phyloP scores from a whole-genome alignment of 2,329 filamentous ascomycete species.

The Thielaviopsis cerberus region DNA sequence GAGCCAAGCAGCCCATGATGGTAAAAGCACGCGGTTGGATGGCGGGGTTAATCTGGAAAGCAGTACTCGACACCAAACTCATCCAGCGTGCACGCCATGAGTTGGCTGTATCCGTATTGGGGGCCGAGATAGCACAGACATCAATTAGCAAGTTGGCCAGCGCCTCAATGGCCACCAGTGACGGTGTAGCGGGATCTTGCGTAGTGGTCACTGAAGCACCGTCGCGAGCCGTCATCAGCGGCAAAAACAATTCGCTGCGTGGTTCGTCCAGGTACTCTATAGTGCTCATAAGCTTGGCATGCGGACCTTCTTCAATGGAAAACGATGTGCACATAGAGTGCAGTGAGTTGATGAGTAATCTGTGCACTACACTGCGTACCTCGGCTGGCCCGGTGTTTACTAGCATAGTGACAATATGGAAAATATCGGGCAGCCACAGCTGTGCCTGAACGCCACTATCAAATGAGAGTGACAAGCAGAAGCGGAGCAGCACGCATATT shows the following conservation, averaged over 20 bases:
- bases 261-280: conserved; percentile 42
- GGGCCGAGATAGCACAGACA: conserved; percentile 42
- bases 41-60: conserved; percentile 54
- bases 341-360: conserved; percentile 46
- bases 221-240: conserved; percentile 23
- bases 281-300: conserved; percentile 35
- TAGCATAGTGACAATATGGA: conserved; percentile 53
- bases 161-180: conserved; percentile 24
- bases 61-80: conserved; percentile 53
- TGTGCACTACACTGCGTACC: conserved; percentile 40
- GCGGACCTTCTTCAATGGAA: conserved; percentile 37
- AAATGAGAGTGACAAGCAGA: conserved; percentile 48
- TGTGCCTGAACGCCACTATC: conserved; percentile 49
- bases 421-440: conserved; percentile 48
- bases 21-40: conserved; percentile 52
- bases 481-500: conserved; percentile 46
- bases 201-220: conserved; percentile 37
- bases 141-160: conserved; percentile 45
- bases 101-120: conserved; percentile 46
- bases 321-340: conserved; percentile 52
- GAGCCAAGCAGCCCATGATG: conserved; percentile 51
- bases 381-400: conserved; percentile 43
- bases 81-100: conserved; percentile 56
- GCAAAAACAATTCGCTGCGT: conserved; percentile 35
- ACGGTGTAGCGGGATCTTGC: conserved; percentile 8